These are phyloP conservation scores for Cystofilobasidium ferigula DNA, from an alignment of 768 basidiomycete species.

Conservation along the genomic window DNA sequence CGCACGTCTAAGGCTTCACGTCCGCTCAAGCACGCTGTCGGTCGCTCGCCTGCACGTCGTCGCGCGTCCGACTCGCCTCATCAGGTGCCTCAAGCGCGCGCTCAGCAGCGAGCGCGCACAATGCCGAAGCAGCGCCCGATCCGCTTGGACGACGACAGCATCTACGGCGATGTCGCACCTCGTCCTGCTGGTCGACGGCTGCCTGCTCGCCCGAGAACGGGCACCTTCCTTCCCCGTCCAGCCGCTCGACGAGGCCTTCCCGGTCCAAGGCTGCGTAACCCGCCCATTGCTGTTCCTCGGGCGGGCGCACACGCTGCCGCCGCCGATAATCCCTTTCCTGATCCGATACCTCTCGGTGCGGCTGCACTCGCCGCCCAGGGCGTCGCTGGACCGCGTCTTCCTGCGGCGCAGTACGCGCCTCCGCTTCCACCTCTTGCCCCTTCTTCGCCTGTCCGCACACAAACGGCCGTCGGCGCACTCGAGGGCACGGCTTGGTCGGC, in stretches of 20 bases:
- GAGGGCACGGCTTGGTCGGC: slow-evolving; percentile 35
- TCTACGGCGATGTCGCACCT: slow-evolving; percentile 30
- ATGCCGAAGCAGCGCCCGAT: slow-evolving; percentile 24
- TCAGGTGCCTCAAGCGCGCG: too few relatives aligned
- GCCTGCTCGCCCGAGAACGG: background rate
- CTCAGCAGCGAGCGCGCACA: too few relatives aligned
- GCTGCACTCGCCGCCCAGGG: slow-evolving; percentile 21
- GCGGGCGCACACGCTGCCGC: background rate
- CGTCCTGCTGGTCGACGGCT: background rate
- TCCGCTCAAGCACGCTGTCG: too few relatives aligned
- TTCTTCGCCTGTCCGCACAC: background rate
- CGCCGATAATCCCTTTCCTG: background rate
- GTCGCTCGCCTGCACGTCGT: too few relatives aligned
- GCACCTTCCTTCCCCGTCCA: background rate
- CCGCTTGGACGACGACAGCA: slow-evolving; percentile 33
- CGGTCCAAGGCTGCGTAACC: background rate
- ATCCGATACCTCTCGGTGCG: background rate
- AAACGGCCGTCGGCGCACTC: slow-evolving; percentile 30
- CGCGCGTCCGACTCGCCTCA: too few relatives aligned
- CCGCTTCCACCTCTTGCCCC: background rate
- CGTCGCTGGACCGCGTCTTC: slow-evolving; percentile 5
- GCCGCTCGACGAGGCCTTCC: background rate
- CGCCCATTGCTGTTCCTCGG: background rate
- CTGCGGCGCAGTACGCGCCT: background rate
- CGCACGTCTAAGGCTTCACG: background rate